A percentile compares a stretch with the other conserved stretches of the same genome.
phyloP scores from a whole-genome alignment of 352 stramenopile species.

The Pythium pyrilobum region DNA sequence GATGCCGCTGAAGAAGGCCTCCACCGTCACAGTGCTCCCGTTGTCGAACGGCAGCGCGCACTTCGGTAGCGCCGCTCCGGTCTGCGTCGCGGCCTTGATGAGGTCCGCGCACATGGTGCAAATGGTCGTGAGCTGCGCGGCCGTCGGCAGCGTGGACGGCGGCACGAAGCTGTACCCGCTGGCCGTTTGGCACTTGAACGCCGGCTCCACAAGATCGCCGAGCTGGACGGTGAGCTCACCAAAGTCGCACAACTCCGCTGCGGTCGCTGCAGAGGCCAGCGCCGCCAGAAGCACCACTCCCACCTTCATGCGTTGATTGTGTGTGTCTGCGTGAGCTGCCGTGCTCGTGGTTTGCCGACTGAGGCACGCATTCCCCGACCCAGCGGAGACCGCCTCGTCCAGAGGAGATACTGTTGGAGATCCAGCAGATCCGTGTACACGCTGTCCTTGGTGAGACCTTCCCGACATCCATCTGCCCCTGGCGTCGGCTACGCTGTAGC shows the following conservation, averaged over 20 bases:
- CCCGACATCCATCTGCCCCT: too few relatives aligned
- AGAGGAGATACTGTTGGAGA: too few relatives aligned
- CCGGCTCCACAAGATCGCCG: conserved; percentile 12
- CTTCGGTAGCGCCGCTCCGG: not conserved
- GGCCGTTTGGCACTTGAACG: conserved; percentile 21
- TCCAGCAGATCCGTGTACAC: too few relatives aligned
- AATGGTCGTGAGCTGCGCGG: conserved; percentile 10
- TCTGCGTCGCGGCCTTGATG: not conserved
- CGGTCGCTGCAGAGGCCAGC: not conserved
- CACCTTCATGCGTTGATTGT: not conserved
- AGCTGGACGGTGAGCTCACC: conserved; percentile 12
- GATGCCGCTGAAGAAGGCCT: conserved; percentile 11
- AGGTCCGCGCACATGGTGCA: conserved; percentile 13
- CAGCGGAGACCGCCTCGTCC: too few relatives aligned
- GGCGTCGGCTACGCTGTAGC: too few relatives aligned
- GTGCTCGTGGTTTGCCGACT: too few relatives aligned
- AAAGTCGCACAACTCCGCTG: conserved; percentile 7
- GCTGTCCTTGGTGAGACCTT: too few relatives aligned
- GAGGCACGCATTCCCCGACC: too few relatives aligned
- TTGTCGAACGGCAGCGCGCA: conserved; percentile 13
- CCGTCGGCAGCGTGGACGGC: conserved; percentile 11
- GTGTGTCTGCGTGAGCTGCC: not conserved
- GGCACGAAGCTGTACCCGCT: conserved; percentile 19
- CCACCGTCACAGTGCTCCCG: conserved; percentile 11
- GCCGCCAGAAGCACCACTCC: not conserved